phyloP scores from a whole-genome alignment of 805 yeast species.

The Kluyveromyces lactis region DNA sequence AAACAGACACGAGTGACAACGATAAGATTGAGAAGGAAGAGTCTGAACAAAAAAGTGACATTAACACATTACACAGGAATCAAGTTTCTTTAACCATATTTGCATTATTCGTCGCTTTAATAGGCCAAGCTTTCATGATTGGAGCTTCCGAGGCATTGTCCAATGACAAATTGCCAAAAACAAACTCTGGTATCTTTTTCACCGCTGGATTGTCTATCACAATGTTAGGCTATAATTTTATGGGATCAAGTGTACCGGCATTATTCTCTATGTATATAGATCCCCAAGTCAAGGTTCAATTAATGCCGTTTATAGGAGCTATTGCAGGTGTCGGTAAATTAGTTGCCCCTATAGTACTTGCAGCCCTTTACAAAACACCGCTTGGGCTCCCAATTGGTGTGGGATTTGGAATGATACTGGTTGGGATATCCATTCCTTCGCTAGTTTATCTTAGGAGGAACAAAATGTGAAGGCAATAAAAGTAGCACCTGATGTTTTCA shows the following conservation, averaged over 20 bases:
- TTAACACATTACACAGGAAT: neutral
- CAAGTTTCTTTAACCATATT: slow-evolving; percentile 5
- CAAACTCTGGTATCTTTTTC: slow-evolving; percentile 7
- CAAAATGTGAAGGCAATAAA: neutral
- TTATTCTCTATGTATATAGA: slow-evolving; percentile 6
- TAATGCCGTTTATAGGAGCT: slow-evolving; percentile 7
- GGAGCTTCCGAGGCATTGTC: slow-evolving; percentile 5
- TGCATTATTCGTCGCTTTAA: slow-evolving; percentile 4
- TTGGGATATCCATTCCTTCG: slow-evolving; percentile 4
- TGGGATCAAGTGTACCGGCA: slow-evolving; percentile 7
- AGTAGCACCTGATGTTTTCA: no score
- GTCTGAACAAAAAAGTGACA: neutral
- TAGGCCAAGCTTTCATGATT: slow-evolving; percentile 7
- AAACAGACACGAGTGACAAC: slow-evolving; percentile 2
- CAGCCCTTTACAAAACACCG: slow-evolving; percentile 5
- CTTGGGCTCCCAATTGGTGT: slow-evolving; percentile 5
- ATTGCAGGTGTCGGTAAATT: slow-evolving; percentile 7
- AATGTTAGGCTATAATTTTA: slow-evolving; percentile 6
- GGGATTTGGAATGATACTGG: slow-evolving; percentile 7
- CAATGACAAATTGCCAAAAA: neutral
- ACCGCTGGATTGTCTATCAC: slow-evolving; percentile 5
- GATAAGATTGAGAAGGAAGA: slow-evolving; percentile 1
- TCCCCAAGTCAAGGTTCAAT: slow-evolving; percentile 4
- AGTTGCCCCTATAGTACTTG: slow-evolving; percentile 6
- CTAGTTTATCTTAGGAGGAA: slow-evolving; percentile 4